A percentile compares a stretch with the other conserved stretches of the same genome.
These are phyloP conservation scores for Arachnopeziza araneosa DNA, from an alignment of 2,329 filamentous ascomycete genomes.

Conservation along the genomic window DNA sequence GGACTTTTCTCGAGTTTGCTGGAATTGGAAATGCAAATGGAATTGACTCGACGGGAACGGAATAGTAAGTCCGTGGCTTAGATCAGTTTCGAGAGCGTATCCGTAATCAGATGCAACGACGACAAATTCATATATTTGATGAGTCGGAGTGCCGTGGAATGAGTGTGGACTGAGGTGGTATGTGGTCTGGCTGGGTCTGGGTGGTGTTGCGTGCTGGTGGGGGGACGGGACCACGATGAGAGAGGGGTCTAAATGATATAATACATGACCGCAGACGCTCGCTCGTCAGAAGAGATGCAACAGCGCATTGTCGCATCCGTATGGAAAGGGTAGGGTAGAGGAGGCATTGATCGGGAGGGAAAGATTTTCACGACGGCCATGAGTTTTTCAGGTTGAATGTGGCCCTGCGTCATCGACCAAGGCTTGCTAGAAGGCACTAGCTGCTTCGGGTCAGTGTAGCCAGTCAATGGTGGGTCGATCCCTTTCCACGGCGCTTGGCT, in stretches of 20 bases:
- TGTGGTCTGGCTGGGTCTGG: background rate
- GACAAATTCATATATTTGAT: background rate
- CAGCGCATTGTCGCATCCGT: too few relatives aligned
- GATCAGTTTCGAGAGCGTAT: background rate
- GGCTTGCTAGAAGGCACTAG: background rate
- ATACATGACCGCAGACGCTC: background rate
- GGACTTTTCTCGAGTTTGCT: background rate
- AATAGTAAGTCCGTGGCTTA: background rate
- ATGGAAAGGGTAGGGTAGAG: too few relatives aligned
- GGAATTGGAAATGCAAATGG: background rate
- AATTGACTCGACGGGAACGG: background rate
- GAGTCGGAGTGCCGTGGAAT: background rate
- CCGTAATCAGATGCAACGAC: background rate
- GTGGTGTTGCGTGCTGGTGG: background rate
- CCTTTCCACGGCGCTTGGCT: background rate
- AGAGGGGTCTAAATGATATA: background rate
- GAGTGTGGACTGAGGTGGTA: background rate
- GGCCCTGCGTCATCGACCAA: background rate
- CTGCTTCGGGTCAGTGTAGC: background rate
- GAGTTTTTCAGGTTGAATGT: background rate
- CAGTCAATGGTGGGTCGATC: background rate
- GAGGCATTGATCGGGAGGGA: background rate
- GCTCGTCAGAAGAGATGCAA: background rate
- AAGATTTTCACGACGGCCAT: background rate
- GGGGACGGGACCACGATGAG: too few relatives aligned